Percentiles rank a stretch among this genome's conserved stretches.
Conservation (phyloP, 306 rosid genomes). For the Rosa rugosa region DNA sequence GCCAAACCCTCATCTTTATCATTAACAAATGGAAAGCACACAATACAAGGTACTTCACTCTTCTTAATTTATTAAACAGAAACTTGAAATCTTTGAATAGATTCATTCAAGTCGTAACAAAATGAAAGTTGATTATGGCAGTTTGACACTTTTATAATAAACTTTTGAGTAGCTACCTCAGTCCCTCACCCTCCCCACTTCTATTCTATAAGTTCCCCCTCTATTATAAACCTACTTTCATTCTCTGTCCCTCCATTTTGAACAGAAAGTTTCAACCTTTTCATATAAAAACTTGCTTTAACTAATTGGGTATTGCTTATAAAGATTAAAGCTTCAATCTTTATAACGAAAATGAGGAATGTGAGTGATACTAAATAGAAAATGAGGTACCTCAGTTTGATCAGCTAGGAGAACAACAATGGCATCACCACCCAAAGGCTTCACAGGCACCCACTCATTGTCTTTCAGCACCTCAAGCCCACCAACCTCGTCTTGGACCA, state of each 20-base stretch:
- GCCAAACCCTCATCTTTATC: background rate
- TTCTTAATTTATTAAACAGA: background rate
- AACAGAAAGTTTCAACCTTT: background rate
- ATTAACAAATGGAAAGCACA: background rate
- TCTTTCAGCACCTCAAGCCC: slow-evolving; percentile 75
- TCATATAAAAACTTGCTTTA: background rate
- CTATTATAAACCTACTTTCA: background rate
- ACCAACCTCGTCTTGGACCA: slow-evolving; percentile 81
- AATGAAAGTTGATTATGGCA: background rate
- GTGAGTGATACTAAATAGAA: background rate
- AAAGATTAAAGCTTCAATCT: background rate
- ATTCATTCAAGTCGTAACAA: slow-evolving; percentile 1
- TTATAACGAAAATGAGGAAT: background rate
- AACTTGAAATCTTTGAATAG: background rate
- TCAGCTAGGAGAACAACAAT: slow-evolving; percentile 80
- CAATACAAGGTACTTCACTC: background rate
- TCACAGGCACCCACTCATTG: slow-evolving; percentile 61
- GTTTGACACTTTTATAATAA: background rate
- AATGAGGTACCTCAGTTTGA: slow-evolving; percentile 75
- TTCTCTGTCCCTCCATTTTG: background rate
- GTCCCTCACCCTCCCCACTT: background rate
- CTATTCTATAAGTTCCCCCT: background rate
- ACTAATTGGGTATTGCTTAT: background rate
- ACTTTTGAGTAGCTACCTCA: background rate
- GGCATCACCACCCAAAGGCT: slow-evolving; percentile 58